A percentile compares a stretch with the other conserved stretches of the same genome.
Conservation (phyloP, 225 moss, liverwort and hornwort genomes). For the Rhytidiadelphus loreus region DNA sequence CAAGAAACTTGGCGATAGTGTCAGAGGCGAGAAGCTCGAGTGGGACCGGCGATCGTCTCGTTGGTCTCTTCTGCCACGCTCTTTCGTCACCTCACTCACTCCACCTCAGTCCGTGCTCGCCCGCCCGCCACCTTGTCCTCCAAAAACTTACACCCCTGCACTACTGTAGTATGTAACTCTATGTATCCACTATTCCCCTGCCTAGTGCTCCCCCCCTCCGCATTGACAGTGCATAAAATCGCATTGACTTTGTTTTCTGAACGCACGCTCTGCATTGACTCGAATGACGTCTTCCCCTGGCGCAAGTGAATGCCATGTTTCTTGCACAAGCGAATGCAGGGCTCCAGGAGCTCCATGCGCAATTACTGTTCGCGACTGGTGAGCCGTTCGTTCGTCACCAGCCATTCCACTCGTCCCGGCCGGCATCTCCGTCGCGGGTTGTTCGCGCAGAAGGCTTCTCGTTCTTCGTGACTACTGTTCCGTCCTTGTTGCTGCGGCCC, state of each 20-base stretch:
- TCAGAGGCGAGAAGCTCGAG: slow-evolving; percentile 21
- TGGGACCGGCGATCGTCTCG: not conserved
- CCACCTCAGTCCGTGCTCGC: not conserved
- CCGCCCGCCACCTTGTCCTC: not conserved
- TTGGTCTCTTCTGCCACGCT: not conserved
- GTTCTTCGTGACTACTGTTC: not conserved
- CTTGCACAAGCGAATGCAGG: not conserved
- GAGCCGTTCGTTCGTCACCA: not conserved
- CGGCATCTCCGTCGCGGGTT: not conserved
- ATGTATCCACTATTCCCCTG: not conserved
- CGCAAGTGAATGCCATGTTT: not conserved
- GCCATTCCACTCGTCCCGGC: not conserved
- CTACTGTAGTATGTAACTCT: not conserved
- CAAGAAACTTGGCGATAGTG: slow-evolving; percentile 7
- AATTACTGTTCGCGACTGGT: not conserved
- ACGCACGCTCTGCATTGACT: slow-evolving; percentile 20
- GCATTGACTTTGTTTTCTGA: slow-evolving; percentile 19
- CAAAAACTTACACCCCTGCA: not conserved
- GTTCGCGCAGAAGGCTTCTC: not conserved
- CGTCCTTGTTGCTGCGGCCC: not conserved
- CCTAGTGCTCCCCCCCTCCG: not conserved
- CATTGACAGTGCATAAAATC: not conserved
- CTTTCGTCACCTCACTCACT: not conserved
- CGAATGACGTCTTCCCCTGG: not conserved
- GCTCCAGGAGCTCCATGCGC: not conserved